These are phyloP conservation scores for Limnomonas spitsbergensis DNA, from an alignment of 139 green algal genomes.

Conservation along the genomic window DNA sequence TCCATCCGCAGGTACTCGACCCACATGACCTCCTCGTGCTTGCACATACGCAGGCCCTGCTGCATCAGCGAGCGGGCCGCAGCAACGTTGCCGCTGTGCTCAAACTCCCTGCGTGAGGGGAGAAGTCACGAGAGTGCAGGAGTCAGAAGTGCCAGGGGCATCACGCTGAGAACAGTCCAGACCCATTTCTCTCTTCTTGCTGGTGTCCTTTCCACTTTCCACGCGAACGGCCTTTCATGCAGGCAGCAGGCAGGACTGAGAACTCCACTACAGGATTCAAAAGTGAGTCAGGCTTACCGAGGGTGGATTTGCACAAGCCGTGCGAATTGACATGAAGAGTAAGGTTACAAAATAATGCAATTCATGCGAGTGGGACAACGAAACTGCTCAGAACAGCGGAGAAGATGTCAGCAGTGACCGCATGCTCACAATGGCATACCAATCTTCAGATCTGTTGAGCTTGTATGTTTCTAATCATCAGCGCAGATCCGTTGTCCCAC, in stretches of 20 bases:
- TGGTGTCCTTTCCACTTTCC: no score
- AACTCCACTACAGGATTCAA: no score
- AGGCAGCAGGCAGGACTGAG: no score
- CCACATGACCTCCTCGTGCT: conserved; percentile 67
- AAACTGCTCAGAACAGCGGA: conserved; percentile 10
- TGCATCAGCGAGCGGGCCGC: conserved; percentile 89
- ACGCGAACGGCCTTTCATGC: no score
- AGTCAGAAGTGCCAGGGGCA: neutral
- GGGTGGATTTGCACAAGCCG: no score
- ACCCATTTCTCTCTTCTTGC: no score
- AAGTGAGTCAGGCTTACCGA: no score
- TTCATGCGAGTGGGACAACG: no score
- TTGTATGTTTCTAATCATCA: conserved; percentile 23
- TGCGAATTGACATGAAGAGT: no score
- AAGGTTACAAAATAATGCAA: no score
- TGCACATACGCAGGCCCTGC: conserved; percentile 81
- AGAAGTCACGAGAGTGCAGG: neutral
- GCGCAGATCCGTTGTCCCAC: neutral
- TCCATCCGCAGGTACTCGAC: conserved; percentile 83
- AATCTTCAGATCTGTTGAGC: conserved; percentile 28
- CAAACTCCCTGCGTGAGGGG: conserved; percentile 69
- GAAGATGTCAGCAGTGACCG: conserved; percentile 4
- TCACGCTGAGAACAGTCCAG: no score
- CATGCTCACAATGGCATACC: neutral
- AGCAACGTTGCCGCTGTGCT: conserved; percentile 69